phyloP scores from a whole-genome alignment of 2,329 filamentous ascomycete genomes.

The Fusarium acutatum region DNA sequence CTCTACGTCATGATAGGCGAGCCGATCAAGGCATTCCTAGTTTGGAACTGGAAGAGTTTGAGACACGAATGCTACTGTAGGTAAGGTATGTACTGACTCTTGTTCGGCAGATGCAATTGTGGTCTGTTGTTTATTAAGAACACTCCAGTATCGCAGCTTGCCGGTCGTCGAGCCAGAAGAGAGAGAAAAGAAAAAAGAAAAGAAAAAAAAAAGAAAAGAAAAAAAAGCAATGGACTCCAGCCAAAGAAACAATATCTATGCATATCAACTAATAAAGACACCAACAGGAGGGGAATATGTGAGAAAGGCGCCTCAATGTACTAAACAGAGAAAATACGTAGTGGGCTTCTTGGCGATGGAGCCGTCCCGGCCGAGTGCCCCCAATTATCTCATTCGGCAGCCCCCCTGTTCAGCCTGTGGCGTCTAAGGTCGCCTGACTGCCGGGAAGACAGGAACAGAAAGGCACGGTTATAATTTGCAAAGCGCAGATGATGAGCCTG shows the following conservation, averaged over 20 bases:
- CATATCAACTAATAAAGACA: neutral
- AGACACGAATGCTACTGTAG: neutral
- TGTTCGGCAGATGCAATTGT: neutral
- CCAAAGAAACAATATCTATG: neutral
- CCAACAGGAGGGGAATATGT: neutral
- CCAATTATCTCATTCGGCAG: constrained; percentile 27
- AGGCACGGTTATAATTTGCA: neutral
- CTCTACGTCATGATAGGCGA: constrained; percentile 16
- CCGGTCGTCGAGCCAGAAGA: neutral
- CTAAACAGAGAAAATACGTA: constrained; percentile 3
- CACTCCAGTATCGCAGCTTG: neutral
- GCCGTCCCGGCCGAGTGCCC: constrained; percentile 13
- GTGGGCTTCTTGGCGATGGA: constrained; percentile 25
- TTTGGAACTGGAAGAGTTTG: neutral
- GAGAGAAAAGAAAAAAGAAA: neutral
- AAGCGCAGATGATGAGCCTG: neutral
- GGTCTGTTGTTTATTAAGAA: neutral
- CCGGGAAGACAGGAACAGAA: constrained; percentile 12
- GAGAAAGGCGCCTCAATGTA: constrained; percentile 1
- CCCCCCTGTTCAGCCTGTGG: constrained; percentile 21
- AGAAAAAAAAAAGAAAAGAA: neutral
- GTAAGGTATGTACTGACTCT: neutral
- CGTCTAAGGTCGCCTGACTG: constrained; percentile 32
- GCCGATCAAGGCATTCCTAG: constrained; percentile 5
- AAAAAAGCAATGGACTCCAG: neutral